Percentiles rank a stretch among this genome's conserved stretches.
These are phyloP conservation scores for Malus orientalis DNA, from an alignment of 306 rosid genomes.

Conservation along the genomic window DNA sequence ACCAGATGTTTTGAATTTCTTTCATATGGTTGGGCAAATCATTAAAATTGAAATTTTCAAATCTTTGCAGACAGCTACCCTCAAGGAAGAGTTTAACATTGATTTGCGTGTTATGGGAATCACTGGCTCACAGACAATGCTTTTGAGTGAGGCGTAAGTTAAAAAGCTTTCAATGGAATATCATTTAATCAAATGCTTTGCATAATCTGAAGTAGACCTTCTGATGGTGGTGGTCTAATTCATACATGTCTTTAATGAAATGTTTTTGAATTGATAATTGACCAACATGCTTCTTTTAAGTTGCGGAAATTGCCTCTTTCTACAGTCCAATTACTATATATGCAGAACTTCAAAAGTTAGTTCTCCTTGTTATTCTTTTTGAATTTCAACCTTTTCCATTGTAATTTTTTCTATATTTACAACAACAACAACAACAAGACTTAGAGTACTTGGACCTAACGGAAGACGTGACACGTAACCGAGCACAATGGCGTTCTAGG, in stretches of 20 bases:
- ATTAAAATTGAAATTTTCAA: not conserved
- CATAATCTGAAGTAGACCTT: not conserved
- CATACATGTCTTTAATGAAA: not conserved
- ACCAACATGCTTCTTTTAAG: not conserved
- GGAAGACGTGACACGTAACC: too few species aligned
- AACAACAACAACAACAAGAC: too few species aligned
- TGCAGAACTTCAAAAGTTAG: not conserved
- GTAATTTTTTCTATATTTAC: not conserved
- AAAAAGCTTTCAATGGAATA: slow-evolving; percentile 4
- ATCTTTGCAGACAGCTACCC: slow-evolving; percentile 59
- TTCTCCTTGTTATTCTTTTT: not conserved
- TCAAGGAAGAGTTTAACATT: slow-evolving; percentile 93
- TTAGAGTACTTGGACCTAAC: too few species aligned
- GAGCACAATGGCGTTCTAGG: too few species aligned
- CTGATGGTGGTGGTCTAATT: not conserved
- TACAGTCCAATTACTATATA: not conserved
- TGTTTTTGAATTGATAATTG: not conserved
- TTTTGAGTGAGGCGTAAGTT: slow-evolving; percentile 81
- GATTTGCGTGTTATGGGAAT: slow-evolving; percentile 96
- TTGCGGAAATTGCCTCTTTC: not conserved
- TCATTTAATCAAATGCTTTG: not conserved
- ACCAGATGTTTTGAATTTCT: not conserved
- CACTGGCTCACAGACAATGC: slow-evolving; percentile 68
- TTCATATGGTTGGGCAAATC: not conserved
- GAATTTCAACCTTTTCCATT: not conserved